A percentile compares a stretch with the other conserved stretches of the same genome.
These are phyloP conservation scores for Imleria badia DNA, from an alignment of 768 basidiomycete genomes.

Conservation along the genomic window DNA sequence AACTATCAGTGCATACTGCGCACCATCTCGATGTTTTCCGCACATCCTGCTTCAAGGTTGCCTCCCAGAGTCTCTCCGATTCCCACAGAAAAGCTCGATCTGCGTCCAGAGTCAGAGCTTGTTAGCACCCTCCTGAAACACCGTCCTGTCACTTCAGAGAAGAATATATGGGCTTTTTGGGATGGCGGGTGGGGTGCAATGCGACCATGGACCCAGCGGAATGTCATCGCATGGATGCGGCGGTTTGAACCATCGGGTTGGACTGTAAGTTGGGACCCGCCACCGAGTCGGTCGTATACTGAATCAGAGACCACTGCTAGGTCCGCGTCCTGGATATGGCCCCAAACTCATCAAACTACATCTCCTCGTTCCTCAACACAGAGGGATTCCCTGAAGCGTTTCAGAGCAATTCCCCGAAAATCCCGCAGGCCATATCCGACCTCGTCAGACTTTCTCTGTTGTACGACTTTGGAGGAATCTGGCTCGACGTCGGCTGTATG, in stretches of 20 bases:
- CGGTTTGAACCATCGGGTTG: slow-evolving; percentile 2
- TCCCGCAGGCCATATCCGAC: background rate
- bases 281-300: background rate
- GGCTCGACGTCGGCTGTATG: slow-evolving; percentile 7
- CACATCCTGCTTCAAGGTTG: background rate
- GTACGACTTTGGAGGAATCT: slow-evolving; percentile 2
- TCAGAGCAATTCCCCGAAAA: background rate
- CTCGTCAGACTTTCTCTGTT: slow-evolving; percentile 1
- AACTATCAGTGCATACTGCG: background rate
- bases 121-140: background rate
- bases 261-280: background rate
- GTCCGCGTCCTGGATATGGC: background rate
- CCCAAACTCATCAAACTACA: background rate
- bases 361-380: background rate
- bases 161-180: slow-evolving; percentile 3
- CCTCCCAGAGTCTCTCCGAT: background rate
- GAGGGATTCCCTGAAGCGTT: background rate
- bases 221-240: background rate
- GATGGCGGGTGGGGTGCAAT: background rate
- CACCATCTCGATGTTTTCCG: background rate
- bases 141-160: background rate
- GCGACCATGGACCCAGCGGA: slow-evolving; percentile 1
- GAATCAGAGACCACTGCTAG: background rate
- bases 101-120: background rate
- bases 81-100: background rate